Percentiles rank a stretch among this genome's conserved stretches.
Evolutionary conservation across 2,329 filamentous ascomycete species (phyloP).

Genomic region (Penicillium rolfsii): DNA sequence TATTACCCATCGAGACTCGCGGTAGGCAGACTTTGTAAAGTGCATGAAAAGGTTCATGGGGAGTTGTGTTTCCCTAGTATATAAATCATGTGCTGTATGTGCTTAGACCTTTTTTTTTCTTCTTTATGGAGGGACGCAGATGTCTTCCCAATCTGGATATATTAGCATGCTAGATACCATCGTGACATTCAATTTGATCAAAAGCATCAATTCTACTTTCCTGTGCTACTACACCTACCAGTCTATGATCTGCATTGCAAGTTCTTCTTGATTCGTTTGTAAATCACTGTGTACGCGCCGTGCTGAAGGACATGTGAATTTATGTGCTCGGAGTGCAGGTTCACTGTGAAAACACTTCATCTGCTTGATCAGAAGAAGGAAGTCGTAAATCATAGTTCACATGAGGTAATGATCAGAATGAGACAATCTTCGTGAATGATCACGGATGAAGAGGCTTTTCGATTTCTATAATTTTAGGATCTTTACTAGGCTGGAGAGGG

Average conservation of each 20-base stretch:
- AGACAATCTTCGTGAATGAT: too few relatives aligned
- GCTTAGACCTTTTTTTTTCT: neutral
- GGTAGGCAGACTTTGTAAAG: constrained; percentile 47
- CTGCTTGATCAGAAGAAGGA: neutral
- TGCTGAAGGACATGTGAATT: too few relatives aligned
- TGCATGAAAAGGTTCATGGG: neutral
- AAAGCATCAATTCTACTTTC: neutral
- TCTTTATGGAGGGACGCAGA: neutral
- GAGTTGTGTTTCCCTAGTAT: neutral
- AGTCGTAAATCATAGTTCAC: neutral
- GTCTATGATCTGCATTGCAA: too few relatives aligned
- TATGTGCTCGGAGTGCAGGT: neutral
- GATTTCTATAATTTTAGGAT: too few relatives aligned
- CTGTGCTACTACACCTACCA: too few relatives aligned
- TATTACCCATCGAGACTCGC: constrained; percentile 52
- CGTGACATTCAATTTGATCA: neutral
- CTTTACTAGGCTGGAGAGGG: too few relatives aligned
- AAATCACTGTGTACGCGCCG: neutral
- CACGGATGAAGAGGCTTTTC: too few relatives aligned
- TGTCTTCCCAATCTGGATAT: constrained; percentile 9
- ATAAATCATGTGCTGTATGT: neutral
- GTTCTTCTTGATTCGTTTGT: neutral
- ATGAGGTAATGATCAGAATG: too few relatives aligned
- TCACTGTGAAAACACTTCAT: neutral
- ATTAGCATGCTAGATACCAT: constrained; percentile 14